phyloP scores from a whole-genome alignment of 805 yeast species.

The Saccharomycopsis malanga region DNA sequence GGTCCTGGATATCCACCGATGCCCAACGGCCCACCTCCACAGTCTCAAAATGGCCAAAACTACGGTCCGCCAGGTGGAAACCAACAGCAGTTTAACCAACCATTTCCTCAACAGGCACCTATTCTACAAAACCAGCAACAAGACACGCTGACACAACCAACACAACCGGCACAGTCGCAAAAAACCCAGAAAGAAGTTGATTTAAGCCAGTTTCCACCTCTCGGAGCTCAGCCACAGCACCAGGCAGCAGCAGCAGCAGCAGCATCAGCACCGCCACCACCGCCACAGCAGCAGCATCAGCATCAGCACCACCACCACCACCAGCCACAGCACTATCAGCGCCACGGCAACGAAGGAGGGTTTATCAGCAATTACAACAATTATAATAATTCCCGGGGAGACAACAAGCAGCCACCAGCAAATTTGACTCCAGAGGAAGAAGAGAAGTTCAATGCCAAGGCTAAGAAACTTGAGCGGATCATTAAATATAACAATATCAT shows the following conservation, averaged over 20 bases:
- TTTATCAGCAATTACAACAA: background rate
- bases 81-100: conserved; percentile 25
- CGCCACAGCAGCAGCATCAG: conserved; percentile 15
- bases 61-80: conserved; percentile 27
- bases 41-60: conserved; percentile 3
- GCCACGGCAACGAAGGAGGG: conserved; percentile 15
- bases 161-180: conserved; percentile 21
- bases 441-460: conserved; percentile 57
- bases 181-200: conserved; percentile 23
- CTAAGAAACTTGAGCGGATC: conserved; percentile 67
- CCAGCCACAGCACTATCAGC: conserved; percentile 1
- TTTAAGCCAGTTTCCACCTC: conserved; percentile 20
- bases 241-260: conserved; percentile 18
- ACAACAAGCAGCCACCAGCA: conserved; percentile 20
- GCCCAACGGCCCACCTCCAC: conserved; percentile 5
- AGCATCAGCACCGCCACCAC: conserved; percentile 6
- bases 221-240: conserved; percentile 24
- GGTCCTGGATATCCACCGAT: conserved; percentile 9
- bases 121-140: conserved; percentile 22
- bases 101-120: conserved; percentile 15
- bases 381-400: conserved; percentile 20
- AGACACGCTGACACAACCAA: conserved; percentile 22
- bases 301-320: background rate
- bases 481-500: conserved; percentile 84
- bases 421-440: conserved; percentile 63